A percentile compares a stretch with the other conserved stretches of the same genome.
Conservation (phyloP, 2,329 filamentous ascomycete genomes). For the Calonectria ilicicola region DNA sequence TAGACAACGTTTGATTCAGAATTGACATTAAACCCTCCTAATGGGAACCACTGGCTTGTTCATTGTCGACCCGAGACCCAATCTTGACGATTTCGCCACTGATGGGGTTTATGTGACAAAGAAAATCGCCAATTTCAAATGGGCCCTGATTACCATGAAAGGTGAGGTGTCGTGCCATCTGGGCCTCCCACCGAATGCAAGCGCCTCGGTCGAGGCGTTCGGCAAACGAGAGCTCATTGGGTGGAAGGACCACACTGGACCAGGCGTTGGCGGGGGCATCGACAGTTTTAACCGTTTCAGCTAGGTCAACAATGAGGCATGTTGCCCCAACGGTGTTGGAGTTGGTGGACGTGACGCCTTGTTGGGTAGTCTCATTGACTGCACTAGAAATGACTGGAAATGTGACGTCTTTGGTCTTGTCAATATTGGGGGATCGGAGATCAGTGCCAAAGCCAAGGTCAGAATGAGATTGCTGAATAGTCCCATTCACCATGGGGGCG, state of each 20-base stretch:
- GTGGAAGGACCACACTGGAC: not conserved
- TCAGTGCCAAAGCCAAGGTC: too few relatives aligned
- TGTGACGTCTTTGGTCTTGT: too few relatives aligned
- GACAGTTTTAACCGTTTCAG: too few relatives aligned
- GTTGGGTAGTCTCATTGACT: not conserved
- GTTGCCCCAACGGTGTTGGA: not conserved
- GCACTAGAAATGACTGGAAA: not conserved
- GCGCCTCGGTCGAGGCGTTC: conserved; percentile 10
- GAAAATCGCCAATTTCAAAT: conserved; percentile 37
- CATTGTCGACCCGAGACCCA: conserved; percentile 1
- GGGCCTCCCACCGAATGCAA: conserved; percentile 29
- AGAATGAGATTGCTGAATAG: not conserved
- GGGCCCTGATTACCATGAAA: conserved; percentile 28
- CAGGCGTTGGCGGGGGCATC: not conserved
- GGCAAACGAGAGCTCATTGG: conserved; percentile 17
- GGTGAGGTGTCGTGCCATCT: conserved; percentile 32
- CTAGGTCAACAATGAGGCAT: not conserved
- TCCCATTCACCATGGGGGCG: not conserved
- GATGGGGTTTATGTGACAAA: conserved; percentile 33
- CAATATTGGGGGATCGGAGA: not conserved
- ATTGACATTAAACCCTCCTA: not conserved
- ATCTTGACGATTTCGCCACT: conserved; percentile 28
- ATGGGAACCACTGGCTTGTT: not conserved
- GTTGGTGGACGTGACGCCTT: too few relatives aligned
- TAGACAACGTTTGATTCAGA: too few relatives aligned